Base-by-base conservation (phyloP, 768 basidiomycete genomes). In the Phanerodontia chrysosporium region DNA sequence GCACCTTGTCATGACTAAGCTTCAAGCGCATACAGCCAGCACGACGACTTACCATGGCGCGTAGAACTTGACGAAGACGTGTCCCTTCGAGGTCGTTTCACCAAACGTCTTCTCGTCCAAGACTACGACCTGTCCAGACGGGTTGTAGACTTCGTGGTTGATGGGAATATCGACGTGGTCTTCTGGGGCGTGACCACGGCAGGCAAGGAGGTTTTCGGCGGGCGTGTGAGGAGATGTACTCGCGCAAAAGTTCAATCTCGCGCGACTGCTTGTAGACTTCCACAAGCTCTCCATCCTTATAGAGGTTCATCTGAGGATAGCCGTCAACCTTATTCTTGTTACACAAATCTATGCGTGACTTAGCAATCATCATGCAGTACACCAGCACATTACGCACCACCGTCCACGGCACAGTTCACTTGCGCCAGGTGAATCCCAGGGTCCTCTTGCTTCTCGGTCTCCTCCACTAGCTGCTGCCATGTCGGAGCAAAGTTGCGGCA, bases 401-500 rank as follows among this genome's bases (percentile, higher is more conserved):
- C 91, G 66, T 89, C 75, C 9, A 86, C 79, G 2, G 85, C 78
- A 62, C 92, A 95, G 67, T 94, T 84, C 18, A 95, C 86, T 66
- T 94, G 92, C 0, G 88, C 93, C 55, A 95, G 76, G 46, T 81
- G 80, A 8, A 95, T 79, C 8, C 76, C 70, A 64, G 73, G 83
- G 71, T 72, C 72, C 36, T 62, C 68, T 59, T 78, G 80, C 60
- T 66, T 75, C 72, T 78, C 74, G 28, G 77, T 77, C 30, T 84
- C 76, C 16, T 75, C 71, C 6, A 83, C 84, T 7, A 96, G 76
- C 49, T 84, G 73, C 45, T 84, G 77, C 93, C 95, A 97, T 27
- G 87, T 92, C 0, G 94, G 88, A 10, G 84, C 85, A 64, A 97
- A 96, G 0, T 74, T 69, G 30, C 79, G 78, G 72, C 94, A 97